phyloP scores from a whole-genome alignment of 305 asterid species.

The Fraxinus greggii region DNA sequence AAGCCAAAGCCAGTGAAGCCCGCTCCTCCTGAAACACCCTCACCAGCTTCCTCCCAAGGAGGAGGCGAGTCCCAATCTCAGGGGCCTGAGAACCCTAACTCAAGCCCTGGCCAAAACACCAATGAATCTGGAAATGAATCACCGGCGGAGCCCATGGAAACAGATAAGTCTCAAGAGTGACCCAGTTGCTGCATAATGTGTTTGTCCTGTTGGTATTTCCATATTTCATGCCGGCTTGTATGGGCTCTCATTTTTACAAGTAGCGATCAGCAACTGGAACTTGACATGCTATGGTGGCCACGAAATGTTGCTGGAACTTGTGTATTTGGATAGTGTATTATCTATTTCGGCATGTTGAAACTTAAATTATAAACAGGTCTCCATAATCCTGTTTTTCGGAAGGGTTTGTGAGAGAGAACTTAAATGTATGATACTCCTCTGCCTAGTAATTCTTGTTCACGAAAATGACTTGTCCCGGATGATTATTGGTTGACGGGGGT shows the following conservation, averaged over 20 bases:
- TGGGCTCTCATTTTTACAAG: not conserved
- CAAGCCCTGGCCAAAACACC: slow-evolving; percentile 24
- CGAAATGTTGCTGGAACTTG: not conserved
- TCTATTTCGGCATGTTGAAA: not conserved
- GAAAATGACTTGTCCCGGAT: not conserved
- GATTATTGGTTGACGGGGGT: not conserved
- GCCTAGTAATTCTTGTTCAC: not conserved
- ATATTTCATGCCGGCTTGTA: not conserved
- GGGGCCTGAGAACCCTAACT: slow-evolving; percentile 29
- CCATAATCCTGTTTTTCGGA: not conserved
- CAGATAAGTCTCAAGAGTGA: slow-evolving; percentile 24
- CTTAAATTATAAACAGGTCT: not conserved
- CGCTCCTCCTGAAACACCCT: slow-evolving; percentile 53
- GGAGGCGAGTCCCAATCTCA: slow-evolving; percentile 50
- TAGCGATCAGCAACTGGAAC: not conserved
- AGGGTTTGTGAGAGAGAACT: not conserved
- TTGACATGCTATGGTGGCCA: not conserved
- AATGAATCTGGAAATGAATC: slow-evolving; percentile 8
- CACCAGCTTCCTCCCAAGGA: slow-evolving; percentile 51
- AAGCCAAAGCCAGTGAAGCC: slow-evolving; percentile 82
- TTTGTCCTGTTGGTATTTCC: not conserved
- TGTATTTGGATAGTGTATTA: not conserved
- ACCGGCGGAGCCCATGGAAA: not conserved
- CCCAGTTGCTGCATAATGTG: slow-evolving; percentile 9
- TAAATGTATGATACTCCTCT: not conserved